phyloP scores from a whole-genome alignment of 345 rosid species.

The Melastoma malabathricum region DNA sequence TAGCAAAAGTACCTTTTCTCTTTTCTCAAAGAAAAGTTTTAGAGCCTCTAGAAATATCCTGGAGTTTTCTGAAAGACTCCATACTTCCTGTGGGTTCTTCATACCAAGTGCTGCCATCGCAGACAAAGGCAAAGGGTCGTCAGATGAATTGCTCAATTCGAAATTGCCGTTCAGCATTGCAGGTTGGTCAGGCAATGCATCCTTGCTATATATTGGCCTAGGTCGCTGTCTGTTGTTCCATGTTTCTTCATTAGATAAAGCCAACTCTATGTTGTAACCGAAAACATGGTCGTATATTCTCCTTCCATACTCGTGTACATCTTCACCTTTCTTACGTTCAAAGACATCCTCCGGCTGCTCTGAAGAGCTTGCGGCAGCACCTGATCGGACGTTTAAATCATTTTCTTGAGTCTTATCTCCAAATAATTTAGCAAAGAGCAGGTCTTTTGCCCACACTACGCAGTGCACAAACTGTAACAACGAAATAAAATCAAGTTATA shows the following conservation, averaged over 20 bases:
- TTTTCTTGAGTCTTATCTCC: conserved; percentile 93
- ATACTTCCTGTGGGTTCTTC: conserved; percentile 93
- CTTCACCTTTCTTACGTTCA: conserved; percentile 57
- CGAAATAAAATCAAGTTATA: background rate
- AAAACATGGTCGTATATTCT: conserved; percentile 95
- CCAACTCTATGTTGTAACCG: conserved; percentile 85
- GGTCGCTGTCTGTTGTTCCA: conserved; percentile 85
- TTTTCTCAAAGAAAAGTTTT: conserved; percentile 54
- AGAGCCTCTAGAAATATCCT: conserved; percentile 72
- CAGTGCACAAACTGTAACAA: conserved; percentile 84
- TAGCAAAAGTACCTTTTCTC: conserved; percentile 48
- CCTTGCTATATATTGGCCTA: conserved; percentile 65
- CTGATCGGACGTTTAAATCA: conserved; percentile 86
- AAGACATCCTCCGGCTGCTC: conserved; percentile 62
- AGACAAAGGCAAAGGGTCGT: conserved; percentile 31
- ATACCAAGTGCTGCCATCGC: conserved; percentile 79
- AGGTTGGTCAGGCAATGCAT: conserved; percentile 36
- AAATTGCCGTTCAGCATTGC: conserved; percentile 50
- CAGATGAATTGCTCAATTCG: conserved; percentile 25
- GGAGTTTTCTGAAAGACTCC: conserved; percentile 78
- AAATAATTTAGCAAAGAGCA: conserved; percentile 91
- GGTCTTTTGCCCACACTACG: conserved; percentile 96
- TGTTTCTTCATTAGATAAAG: conserved; percentile 88
- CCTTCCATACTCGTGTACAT: conserved; percentile 69
- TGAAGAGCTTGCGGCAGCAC: conserved; percentile 48